Conservation (phyloP, 208 protist genomes). For the Willaertia magna region DNA sequence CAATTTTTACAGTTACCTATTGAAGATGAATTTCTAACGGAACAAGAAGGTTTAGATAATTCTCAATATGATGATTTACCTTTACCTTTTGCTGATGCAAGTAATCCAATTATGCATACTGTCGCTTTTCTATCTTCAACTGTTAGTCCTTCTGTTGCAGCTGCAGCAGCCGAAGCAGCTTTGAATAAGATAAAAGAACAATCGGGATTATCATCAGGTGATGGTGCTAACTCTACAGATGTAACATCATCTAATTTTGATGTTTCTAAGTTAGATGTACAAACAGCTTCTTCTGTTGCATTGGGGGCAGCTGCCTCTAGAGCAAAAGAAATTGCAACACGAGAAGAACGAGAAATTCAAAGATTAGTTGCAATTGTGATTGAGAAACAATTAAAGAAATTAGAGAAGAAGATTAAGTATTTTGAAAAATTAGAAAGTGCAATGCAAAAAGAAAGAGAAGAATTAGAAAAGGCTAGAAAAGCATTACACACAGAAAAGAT, state of each 20-base stretch:
- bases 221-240: not conserved
- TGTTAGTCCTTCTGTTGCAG: not conserved
- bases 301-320: not conserved
- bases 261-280: not conserved
- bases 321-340: not conserved
- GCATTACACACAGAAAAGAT: not conserved
- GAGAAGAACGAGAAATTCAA: constrained; percentile 1
- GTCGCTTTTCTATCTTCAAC: not conserved
- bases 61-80: not conserved
- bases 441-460: not conserved
- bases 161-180: not conserved
- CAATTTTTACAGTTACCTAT: constrained; percentile 16
- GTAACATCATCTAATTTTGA: not conserved
- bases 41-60: not conserved
- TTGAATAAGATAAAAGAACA: not conserved
- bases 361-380: not conserved
- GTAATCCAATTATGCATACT: constrained; percentile 10
- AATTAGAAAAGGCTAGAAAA: not conserved
- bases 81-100: not conserved
- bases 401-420: not conserved
- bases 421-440: not conserved
- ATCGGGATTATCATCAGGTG: not conserved
- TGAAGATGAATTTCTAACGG: constrained; percentile 7
- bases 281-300: not conserved
- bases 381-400: constrained; percentile 5